Evolutionary conservation across 306 rosid genomes (phyloP).

Genomic region (Vicia faba): DNA sequence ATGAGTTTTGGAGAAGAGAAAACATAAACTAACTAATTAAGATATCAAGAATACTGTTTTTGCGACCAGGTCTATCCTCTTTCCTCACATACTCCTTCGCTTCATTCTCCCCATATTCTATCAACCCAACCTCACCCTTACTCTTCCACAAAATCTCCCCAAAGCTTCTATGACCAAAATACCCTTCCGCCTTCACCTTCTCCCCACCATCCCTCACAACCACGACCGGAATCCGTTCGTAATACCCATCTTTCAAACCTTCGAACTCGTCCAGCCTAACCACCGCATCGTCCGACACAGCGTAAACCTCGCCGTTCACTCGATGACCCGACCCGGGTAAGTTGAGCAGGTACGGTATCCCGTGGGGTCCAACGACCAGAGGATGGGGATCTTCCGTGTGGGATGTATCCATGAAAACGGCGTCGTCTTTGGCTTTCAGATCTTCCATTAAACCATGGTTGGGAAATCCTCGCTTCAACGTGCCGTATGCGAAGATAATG

Average conservation of each 20-base stretch:
- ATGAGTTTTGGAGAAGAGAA: too few species aligned
- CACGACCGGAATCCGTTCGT: constrained; percentile 57
- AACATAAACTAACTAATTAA: too few species aligned
- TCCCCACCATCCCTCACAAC: constrained; percentile 25
- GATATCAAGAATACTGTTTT: constrained; percentile 28
- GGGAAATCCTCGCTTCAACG: constrained; percentile 62
- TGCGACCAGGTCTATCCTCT: constrained; percentile 37
- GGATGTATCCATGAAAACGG: constrained; percentile 40
- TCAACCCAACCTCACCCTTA: constrained; percentile 46
- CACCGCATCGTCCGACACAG: constrained; percentile 51
- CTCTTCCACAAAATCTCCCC: constrained; percentile 60
- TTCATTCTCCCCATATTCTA: constrained; percentile 45
- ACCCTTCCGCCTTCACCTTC: constrained; percentile 55
- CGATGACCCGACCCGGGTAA: constrained; percentile 53
- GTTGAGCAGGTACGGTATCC: constrained; percentile 68
- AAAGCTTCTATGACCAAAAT: constrained; percentile 57
- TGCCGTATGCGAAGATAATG: constrained; percentile 62
- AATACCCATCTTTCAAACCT: constrained; percentile 48
- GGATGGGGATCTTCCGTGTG: constrained; percentile 46
- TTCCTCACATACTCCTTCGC: constrained; percentile 40
- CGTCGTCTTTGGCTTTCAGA: constrained; percentile 52
- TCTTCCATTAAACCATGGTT: constrained; percentile 51
- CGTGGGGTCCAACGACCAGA: constrained; percentile 65
- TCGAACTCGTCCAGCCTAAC: constrained; percentile 57
- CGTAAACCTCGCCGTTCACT: constrained; percentile 65